These are phyloP conservation scores for Isoetes engelmannii DNA, from an alignment of 83 land plant genomes.

Conservation along the genomic window DNA sequence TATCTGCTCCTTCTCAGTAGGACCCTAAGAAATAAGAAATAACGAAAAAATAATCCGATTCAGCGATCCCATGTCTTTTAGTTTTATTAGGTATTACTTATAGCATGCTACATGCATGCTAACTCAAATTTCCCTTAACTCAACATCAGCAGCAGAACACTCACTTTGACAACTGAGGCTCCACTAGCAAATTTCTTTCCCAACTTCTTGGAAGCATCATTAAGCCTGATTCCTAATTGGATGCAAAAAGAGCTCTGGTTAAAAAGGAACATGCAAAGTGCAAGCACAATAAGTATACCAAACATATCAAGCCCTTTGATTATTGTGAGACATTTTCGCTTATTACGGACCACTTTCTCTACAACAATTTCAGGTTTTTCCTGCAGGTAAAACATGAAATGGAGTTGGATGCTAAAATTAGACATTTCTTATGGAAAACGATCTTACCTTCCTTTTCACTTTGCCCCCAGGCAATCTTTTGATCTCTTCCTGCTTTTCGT, in stretches of 20 bases:
- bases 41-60: too few species aligned
- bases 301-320: conserved; percentile 94
- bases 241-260: background rate
- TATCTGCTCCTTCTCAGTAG: conserved; percentile 95
- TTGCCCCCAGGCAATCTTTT: conserved; percentile 99
- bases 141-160: background rate
- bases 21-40: conserved; percentile 70
- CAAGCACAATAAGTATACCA: conserved; percentile 42
- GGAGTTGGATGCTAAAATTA: background rate
- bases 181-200: conserved; percentile 99
- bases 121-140: conserved; percentile 1
- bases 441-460: conserved; percentile 82
- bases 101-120: too few species aligned
- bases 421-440: background rate
- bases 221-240: conserved; percentile 66
- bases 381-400: conserved; percentile 31
- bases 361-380: conserved; percentile 91
- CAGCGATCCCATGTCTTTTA: too few species aligned
- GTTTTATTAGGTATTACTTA: too few species aligned
- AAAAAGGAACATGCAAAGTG: background rate
- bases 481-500: conserved; percentile 70
- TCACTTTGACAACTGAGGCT: conserved; percentile 96
- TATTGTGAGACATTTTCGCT: conserved; percentile 86
- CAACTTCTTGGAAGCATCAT: conserved; percentile 96
- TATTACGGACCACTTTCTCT: conserved; percentile 91